phyloP scores from a whole-genome alignment of 805 yeast species.

The Spathaspora gorwiae region DNA sequence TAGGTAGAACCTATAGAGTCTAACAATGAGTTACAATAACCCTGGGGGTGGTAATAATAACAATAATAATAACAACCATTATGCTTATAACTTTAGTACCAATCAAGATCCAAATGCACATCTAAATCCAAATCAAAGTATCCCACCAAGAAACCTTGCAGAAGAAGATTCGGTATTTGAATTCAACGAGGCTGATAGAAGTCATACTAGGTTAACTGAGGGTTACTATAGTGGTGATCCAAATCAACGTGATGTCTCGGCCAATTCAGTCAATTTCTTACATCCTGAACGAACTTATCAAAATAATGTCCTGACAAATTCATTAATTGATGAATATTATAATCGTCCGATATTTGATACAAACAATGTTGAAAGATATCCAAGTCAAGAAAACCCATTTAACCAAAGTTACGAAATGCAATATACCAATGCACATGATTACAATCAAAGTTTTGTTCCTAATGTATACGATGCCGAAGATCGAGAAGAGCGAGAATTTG shows the following conservation, averaged over 20 bases:
- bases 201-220: slow-evolving; percentile 4
- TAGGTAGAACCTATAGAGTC: too few species aligned
- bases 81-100: background rate
- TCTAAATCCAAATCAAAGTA: slow-evolving; percentile 1
- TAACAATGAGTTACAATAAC: background rate
- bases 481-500: slow-evolving; percentile 35
- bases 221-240: slow-evolving; percentile 4
- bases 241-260: background rate
- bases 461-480: slow-evolving; percentile 39
- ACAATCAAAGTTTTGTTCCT: slow-evolving; percentile 40
- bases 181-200: slow-evolving; percentile 1
- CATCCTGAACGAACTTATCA: slow-evolving; percentile 1
- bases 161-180: slow-evolving; percentile 1
- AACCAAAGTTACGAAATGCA: slow-evolving; percentile 9
- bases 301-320: slow-evolving; percentile 1
- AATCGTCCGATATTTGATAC: slow-evolving; percentile 9
- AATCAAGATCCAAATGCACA: background rate
- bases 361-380: background rate
- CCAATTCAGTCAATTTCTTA: background rate
- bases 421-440: slow-evolving; percentile 9
- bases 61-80: background rate
- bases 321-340: slow-evolving; percentile 7
- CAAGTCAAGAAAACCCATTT: slow-evolving; percentile 6
- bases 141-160: background rate
- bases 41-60: background rate